Percentiles rank a stretch among this genome's conserved stretches.
phyloP scores from a whole-genome alignment of 495 filamentous ascomycete genomes.

The Neurospora sp. region DNA sequence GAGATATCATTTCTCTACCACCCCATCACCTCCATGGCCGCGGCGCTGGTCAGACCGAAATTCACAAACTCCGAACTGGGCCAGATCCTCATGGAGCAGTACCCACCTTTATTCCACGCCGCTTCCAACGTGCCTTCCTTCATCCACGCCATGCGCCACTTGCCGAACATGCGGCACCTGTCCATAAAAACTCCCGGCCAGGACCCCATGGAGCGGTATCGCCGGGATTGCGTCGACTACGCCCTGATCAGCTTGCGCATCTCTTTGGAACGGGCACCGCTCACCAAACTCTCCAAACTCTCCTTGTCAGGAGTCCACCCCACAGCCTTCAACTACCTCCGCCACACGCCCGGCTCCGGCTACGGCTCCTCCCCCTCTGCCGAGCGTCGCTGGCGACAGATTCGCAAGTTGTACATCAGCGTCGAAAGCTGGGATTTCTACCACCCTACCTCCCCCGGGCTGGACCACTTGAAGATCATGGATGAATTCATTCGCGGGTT shows the following conservation, averaged over 20 bases:
- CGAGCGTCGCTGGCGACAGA: slow-evolving; percentile 58
- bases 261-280: slow-evolving; percentile 55
- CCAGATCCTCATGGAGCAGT: slow-evolving; percentile 69
- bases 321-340: slow-evolving; percentile 59
- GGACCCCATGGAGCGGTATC: slow-evolving; percentile 52
- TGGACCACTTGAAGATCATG: slow-evolving; percentile 66
- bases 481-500: slow-evolving; percentile 62
- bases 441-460: slow-evolving; percentile 33
- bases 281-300: slow-evolving; percentile 49
- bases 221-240: slow-evolving; percentile 69
- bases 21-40: slow-evolving; percentile 48
- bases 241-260: slow-evolving; percentile 72
- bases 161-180: slow-evolving; percentile 57
- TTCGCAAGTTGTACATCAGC: slow-evolving; percentile 55
- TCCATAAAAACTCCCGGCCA: slow-evolving; percentile 64
- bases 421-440: slow-evolving; percentile 55
- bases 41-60: slow-evolving; percentile 42
- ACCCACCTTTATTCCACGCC: slow-evolving; percentile 72
- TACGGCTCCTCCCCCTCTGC: slow-evolving; percentile 58
- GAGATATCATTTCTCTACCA: slow-evolving; percentile 67
- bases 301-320: slow-evolving; percentile 60
- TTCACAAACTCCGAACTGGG: slow-evolving; percentile 53
- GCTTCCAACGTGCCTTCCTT: slow-evolving; percentile 76
- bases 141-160: slow-evolving; percentile 52
- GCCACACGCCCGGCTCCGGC: slow-evolving; percentile 41